Conservation (phyloP, 257 asterid species). For the Scutellaria galericulata region DNA sequence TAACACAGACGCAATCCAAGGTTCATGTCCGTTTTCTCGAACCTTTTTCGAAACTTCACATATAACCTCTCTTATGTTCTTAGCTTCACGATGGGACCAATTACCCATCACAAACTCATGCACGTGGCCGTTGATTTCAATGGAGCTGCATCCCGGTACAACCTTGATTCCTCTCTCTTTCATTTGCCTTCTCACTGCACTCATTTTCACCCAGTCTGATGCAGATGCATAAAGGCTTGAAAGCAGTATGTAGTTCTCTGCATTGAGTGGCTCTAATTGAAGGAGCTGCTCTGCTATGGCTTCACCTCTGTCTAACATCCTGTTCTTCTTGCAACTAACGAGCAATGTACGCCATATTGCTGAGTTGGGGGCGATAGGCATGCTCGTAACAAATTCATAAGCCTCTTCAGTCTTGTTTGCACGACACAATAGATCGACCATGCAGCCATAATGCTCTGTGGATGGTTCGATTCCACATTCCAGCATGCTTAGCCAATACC, state of each 20-base stretch:
- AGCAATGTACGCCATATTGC: constrained; percentile 67
- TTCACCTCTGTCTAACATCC: constrained; percentile 57
- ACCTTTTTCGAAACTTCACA: constrained; percentile 54
- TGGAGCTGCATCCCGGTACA: constrained; percentile 66
- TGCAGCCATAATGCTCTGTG: constrained; percentile 74
- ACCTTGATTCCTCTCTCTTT: constrained; percentile 59
- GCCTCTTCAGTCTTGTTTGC: constrained; percentile 59
- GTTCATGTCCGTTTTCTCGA: constrained; percentile 53
- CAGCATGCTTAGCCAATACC: constrained; percentile 63
- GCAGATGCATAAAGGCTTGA: constrained; percentile 63
- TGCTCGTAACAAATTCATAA: constrained; percentile 45
- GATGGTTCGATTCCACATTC: constrained; percentile 66
- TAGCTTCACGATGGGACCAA: constrained; percentile 67
- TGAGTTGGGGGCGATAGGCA: constrained; percentile 64
- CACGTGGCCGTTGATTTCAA: constrained; percentile 61
- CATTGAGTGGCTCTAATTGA: constrained; percentile 60
- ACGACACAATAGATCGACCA: constrained; percentile 68
- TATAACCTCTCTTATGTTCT: constrained; percentile 47
- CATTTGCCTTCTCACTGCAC: constrained; percentile 60
- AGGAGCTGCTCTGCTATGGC: constrained; percentile 52
- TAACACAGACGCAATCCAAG: constrained; percentile 60
- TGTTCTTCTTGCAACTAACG: constrained; percentile 62
- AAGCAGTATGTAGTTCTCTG: constrained; percentile 69
- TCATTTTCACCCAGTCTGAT: constrained; percentile 68
- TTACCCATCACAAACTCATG: constrained; percentile 67